Conservation (phyloP, 768 basidiomycete species). For the Russula sp. region DNA sequence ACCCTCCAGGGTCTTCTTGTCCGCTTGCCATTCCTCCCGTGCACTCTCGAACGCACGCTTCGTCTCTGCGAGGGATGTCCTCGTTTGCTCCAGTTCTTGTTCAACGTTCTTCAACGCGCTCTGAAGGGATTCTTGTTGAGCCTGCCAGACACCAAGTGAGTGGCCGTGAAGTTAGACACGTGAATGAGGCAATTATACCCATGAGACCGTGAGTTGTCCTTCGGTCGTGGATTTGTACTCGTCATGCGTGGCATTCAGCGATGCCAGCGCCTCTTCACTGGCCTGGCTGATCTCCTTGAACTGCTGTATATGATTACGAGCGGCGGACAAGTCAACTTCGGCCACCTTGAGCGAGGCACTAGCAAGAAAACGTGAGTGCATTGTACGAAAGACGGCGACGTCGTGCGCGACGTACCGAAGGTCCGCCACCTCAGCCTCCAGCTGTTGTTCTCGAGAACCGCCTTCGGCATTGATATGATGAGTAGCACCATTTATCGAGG, state of each 20-base stretch:
- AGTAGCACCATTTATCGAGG: conserved; percentile 29
- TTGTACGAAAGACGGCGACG: not conserved
- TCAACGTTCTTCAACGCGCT: conserved; percentile 50
- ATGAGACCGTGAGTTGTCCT: conserved; percentile 53
- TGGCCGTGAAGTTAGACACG: not conserved
- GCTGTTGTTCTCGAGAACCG: conserved; percentile 63
- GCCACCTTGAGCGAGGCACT: conserved; percentile 72
- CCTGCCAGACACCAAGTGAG: conserved; percentile 33
- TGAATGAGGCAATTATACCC: conserved; percentile 40
- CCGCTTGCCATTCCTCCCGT: conserved; percentile 60
- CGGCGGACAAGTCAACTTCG: conserved; percentile 66
- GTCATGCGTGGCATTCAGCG: conserved; percentile 65
- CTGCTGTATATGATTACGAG: conserved; percentile 69
- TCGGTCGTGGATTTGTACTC: conserved; percentile 73
- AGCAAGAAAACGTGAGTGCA: not conserved
- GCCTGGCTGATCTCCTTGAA: conserved; percentile 83
- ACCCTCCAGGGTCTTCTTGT: conserved; percentile 77
- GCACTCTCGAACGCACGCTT: conserved; percentile 64
- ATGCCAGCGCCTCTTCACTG: conserved; percentile 67
- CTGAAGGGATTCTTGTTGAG: conserved; percentile 55
- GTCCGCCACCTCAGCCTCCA: conserved; percentile 80
- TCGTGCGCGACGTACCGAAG: conserved; percentile 46
- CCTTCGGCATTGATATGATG: conserved; percentile 35
- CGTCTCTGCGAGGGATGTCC: conserved; percentile 45
- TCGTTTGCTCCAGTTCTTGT: conserved; percentile 44